Conservation (phyloP, 257 asterid species). For the Cinchona pubescens region DNA sequence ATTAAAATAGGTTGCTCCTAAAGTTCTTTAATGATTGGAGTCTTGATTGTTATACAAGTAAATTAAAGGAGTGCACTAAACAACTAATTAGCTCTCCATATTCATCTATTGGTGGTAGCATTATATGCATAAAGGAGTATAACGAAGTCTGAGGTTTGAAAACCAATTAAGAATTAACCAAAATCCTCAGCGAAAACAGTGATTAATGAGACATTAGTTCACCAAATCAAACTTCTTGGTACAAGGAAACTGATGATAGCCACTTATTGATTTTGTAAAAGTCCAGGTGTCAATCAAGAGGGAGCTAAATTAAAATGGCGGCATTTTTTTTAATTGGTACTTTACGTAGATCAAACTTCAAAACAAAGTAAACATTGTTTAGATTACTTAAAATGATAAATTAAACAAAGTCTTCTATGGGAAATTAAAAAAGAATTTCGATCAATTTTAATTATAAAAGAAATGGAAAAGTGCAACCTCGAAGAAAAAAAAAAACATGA, state of each 20-base stretch:
- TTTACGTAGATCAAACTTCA: not conserved
- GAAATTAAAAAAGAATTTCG: no score
- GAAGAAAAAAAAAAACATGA: not conserved
- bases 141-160: no score
- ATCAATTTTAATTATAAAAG: no score
- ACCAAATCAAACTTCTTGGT: not conserved
- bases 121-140: not conserved
- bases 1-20: not conserved
- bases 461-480: not conserved
- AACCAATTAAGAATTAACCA: not conserved
- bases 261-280: not conserved
- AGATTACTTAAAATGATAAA: not conserved
- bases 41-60: not conserved
- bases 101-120: not conserved
- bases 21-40: not conserved
- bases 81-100: not conserved
- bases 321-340: not conserved
- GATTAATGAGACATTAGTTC: not conserved
- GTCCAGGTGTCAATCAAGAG: not conserved
- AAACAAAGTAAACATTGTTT: not conserved
- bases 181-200: not conserved
- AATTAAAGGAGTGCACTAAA: not conserved
- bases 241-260: not conserved
- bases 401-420: not conserved
- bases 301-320: no score